Evolutionary conservation across 768 basidiomycete species (phyloP), one percentile per base, ranked within the genome.

Genomic region (Pholiota molesta): DNA sequence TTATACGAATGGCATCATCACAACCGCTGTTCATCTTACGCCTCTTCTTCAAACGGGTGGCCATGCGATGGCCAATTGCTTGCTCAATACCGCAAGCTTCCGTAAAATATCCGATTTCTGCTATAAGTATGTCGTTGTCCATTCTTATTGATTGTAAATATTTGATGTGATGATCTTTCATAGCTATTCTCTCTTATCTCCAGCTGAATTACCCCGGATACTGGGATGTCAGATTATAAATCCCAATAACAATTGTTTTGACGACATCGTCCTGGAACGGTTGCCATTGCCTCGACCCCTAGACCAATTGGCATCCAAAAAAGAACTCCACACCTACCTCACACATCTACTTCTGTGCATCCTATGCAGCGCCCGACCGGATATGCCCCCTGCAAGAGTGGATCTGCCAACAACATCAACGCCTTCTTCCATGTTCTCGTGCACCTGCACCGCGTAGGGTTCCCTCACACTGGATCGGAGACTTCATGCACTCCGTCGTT

Each of bases 311-410:
- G 66, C 62, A 0, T 49, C 65, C n/a, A 68, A 67, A 44, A 53
- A 61, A 31, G 62, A 71, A 40, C 58, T 69, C 4, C 65, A 66
- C 59, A 29, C 37, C 19, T 70, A 64, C 62, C 64, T 71, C 39
- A 40, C 63, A 9, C 60, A 59, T 16, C 45, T 69, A 14, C 62
- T 71, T 14, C 56, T 68, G 11, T 63, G 65, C 45, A 63, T 49
- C 14, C 47, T 69, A 26, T 68, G 64, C 59, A 64, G 59, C 31
- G 62, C 60, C 37, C 47, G 21, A 10, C 55, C 70, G 9, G 33
- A 42, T 10, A 33, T 23, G 16, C 61, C 62, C 6, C 55, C 58
- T 16, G 35, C 31, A 16, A 59, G 55, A 40, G 60, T 65, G 17
- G 61, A 63, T 31, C 19, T 60, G 44, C 66, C 13, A 68, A 62